phyloP scores from a whole-genome alignment of 1,284 basidiomycete genomes.

The Papiliotrema nemorosa region DNA sequence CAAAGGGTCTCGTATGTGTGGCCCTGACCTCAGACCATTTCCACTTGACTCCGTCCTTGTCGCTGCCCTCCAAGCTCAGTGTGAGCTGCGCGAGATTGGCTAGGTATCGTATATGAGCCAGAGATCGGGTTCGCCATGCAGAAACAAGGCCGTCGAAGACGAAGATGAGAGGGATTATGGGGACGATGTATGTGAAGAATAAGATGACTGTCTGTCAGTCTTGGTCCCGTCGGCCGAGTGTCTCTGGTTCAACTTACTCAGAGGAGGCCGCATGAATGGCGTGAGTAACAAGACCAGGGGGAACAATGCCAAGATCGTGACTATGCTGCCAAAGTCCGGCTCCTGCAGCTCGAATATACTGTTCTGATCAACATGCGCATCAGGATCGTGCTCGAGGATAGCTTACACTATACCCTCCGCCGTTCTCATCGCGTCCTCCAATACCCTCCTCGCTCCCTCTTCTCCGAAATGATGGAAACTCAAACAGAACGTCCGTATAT shows the following conservation, averaged over 20 bases:
- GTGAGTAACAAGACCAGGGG: slow-evolving; percentile 29
- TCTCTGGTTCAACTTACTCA: slow-evolving; percentile 20
- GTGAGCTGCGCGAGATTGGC: slow-evolving; percentile 28
- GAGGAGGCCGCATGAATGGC: slow-evolving; percentile 27
- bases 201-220: slow-evolving; percentile 22
- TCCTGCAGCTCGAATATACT: slow-evolving; percentile 44
- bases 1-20: slow-evolving; percentile 35
- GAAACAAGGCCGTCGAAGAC: slow-evolving; percentile 39
- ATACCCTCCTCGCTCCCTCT: slow-evolving; percentile 24
- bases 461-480: slow-evolving; percentile 45
- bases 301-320: slow-evolving; percentile 27
- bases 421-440: slow-evolving; percentile 37
- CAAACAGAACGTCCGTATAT: slow-evolving; percentile 40
- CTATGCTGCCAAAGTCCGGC: slow-evolving; percentile 24
- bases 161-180: slow-evolving; percentile 36
- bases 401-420: slow-evolving; percentile 39
- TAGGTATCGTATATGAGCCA: slow-evolving; percentile 26
- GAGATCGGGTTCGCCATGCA: slow-evolving; percentile 27
- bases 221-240: neutral
- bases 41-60: slow-evolving; percentile 24
- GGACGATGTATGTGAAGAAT: slow-evolving; percentile 41
- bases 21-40: slow-evolving; percentile 31
- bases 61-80: slow-evolving; percentile 19
- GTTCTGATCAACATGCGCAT: no score
- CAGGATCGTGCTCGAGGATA: no score